phyloP scores from a whole-genome alignment of 768 basidiomycete species.

The Psilocybe tampanensis region DNA sequence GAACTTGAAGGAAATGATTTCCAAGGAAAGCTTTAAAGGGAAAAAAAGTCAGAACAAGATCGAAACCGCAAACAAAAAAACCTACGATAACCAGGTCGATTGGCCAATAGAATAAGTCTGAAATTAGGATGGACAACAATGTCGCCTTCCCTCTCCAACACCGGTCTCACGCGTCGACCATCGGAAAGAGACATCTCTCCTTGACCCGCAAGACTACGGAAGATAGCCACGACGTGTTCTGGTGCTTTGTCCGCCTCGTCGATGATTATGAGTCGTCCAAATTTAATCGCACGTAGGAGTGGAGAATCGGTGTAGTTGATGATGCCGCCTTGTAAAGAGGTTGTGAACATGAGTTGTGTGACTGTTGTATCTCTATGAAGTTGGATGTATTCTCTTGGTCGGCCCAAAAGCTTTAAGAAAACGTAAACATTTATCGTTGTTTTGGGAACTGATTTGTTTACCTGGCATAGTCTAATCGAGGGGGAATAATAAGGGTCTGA shows the following conservation, averaged over 20 bases:
- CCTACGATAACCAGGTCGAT: constrained; percentile 71
- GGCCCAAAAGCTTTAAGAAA: constrained; percentile 47
- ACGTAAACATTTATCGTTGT: background rate
- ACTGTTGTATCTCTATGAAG: constrained; percentile 73
- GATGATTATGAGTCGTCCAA: constrained; percentile 67
- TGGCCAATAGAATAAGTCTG: constrained; percentile 63
- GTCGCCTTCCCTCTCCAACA: constrained; percentile 50
- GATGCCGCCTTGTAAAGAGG: constrained; percentile 56
- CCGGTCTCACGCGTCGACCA: constrained; percentile 55
- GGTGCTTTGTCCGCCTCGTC: constrained; percentile 77
- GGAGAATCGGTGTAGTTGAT: constrained; percentile 68
- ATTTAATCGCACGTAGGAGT: constrained; percentile 61
- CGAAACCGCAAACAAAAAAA: background rate
- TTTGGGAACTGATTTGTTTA: constrained; percentile 17
- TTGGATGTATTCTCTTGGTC: constrained; percentile 71
- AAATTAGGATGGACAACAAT: constrained; percentile 66
- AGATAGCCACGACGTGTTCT: constrained; percentile 72
- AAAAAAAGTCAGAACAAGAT: background rate
- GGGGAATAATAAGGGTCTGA: background rate
- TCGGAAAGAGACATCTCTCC: constrained; percentile 66
- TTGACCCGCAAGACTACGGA: constrained; percentile 68
- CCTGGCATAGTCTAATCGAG: constrained; percentile 51
- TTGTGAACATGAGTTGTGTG: constrained; percentile 72
- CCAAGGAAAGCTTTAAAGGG: constrained; percentile 60
- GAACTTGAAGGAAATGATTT: constrained; percentile 72